These are phyloP conservation scores for Ceratobasidium sp. DNA, from an alignment of 1,284 basidiomycete genomes.

Conservation along the genomic window DNA sequence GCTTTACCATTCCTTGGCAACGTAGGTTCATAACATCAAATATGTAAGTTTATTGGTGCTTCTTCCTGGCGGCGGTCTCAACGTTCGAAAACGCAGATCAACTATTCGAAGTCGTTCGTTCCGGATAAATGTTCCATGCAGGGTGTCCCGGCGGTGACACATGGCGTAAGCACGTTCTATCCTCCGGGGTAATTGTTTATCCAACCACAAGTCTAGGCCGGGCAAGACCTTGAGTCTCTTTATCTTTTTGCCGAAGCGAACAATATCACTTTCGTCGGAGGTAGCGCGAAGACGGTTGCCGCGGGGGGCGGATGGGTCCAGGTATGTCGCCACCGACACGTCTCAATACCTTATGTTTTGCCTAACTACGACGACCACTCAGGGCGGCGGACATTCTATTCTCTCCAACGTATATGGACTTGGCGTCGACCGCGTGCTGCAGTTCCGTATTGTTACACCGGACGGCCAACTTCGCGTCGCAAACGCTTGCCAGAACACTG, in stretches of 20 bases:
- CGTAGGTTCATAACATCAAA: conserved; percentile 46
- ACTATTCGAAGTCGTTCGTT: conserved; percentile 41
- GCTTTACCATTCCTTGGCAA: background rate
- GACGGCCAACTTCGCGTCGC: conserved; percentile 61
- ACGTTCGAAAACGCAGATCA: conserved; percentile 33
- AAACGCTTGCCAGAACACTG: conserved; percentile 58
- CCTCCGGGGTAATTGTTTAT: background rate
- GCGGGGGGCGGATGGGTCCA: conserved; percentile 42
- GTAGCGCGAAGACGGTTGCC: conserved; percentile 37
- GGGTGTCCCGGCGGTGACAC: conserved; percentile 43
- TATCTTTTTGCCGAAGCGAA: conserved; percentile 47
- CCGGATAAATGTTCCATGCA: conserved; percentile 27
- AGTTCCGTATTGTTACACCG: conserved; percentile 65
- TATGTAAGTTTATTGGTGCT: conserved; percentile 31
- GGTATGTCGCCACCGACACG: background rate
- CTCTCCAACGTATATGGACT: conserved; percentile 38
- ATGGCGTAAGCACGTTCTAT: conserved; percentile 21
- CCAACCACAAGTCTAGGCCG: conserved; percentile 23
- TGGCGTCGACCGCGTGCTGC: conserved; percentile 62
- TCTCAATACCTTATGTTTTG: background rate
- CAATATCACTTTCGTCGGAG: conserved; percentile 48
- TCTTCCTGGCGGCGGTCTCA: background rate
- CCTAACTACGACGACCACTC: conserved; percentile 60
- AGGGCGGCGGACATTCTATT: conserved; percentile 67
- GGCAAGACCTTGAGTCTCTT: conserved; percentile 42